A percentile compares a stretch with the other conserved stretches of the same genome.
Evolutionary conservation across 2,329 filamentous ascomycete species (phyloP).

Genomic region (Neurospora crassa): DNA sequence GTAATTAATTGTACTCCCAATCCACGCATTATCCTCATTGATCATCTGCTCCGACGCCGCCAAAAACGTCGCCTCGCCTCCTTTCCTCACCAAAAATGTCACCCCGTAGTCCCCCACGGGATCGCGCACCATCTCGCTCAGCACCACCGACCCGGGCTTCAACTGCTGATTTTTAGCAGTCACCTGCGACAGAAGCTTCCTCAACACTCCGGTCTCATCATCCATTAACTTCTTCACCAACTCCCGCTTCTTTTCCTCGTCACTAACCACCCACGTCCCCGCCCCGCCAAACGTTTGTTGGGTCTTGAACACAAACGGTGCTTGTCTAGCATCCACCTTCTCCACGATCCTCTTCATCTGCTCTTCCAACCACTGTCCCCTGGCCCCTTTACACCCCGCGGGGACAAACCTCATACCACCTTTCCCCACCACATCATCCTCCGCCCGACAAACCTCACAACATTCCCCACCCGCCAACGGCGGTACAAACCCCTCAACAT

Average conservation of each 20-base stretch:
- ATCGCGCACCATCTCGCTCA: constrained; percentile 24
- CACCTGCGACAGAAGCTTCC: constrained; percentile 22
- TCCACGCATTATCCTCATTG: constrained; percentile 23
- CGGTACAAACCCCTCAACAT: constrained; percentile 14
- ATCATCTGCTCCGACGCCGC: constrained; percentile 27
- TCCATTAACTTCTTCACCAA: constrained; percentile 17
- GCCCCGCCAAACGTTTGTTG: constrained; percentile 29
- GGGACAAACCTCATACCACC: constrained; percentile 18
- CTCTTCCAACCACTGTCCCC: constrained; percentile 22
- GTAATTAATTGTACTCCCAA: constrained; percentile 26
- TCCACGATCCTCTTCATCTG: constrained; percentile 20
- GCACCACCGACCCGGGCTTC: constrained; percentile 22
- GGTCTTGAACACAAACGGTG: constrained; percentile 29
- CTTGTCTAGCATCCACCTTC: constrained; percentile 13
- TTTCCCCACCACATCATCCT: not conserved
- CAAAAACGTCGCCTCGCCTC: constrained; percentile 20
- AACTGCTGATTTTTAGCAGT: constrained; percentile 23
- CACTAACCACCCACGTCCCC: constrained; percentile 24
- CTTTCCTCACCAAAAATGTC: constrained; percentile 25
- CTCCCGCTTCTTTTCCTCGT: constrained; percentile 17
- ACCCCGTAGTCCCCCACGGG: constrained; percentile 25
- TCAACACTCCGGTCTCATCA: constrained; percentile 17
- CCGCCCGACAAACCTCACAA: constrained; percentile 17
- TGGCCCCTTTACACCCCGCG: constrained; percentile 17
- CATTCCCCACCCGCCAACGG: constrained; percentile 11